Conservation (phyloP, 2,329 filamentous ascomycete species). For the Aspergillus ruber region DNA sequence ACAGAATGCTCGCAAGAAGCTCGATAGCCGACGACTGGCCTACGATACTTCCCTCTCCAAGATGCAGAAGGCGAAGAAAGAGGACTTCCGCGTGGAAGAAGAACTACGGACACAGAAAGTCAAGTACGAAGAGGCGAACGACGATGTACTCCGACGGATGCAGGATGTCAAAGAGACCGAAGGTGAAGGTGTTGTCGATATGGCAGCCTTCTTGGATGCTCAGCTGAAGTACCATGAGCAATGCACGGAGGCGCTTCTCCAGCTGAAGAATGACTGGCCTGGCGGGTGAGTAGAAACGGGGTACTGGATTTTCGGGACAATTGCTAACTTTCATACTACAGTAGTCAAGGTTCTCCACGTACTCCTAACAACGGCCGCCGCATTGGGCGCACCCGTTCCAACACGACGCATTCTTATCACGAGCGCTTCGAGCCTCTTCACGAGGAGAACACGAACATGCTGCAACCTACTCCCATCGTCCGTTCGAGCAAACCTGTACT, state of each 20-base stretch:
- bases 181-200: slow-evolving; percentile 70
- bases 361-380: slow-evolving; percentile 34
- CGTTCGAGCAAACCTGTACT: slow-evolving; percentile 39
- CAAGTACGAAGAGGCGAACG: slow-evolving; percentile 92
- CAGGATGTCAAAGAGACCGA: slow-evolving; percentile 93
- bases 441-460: slow-evolving; percentile 46
- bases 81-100: slow-evolving; percentile 89
- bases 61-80: slow-evolving; percentile 87
- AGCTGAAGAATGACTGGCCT: slow-evolving; percentile 64
- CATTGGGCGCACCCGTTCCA: slow-evolving; percentile 51
- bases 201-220: slow-evolving; percentile 76
- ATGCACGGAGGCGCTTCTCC: slow-evolving; percentile 73
- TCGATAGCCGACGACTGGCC: slow-evolving; percentile 79
- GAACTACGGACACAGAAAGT: slow-evolving; percentile 84
- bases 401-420: slow-evolving; percentile 57
- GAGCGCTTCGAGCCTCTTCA: slow-evolving; percentile 54
- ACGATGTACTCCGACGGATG: slow-evolving; percentile 89
- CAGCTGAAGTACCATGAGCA: slow-evolving; percentile 88
- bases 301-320: neutral
- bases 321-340: slow-evolving; percentile 8
- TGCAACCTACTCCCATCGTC: slow-evolving; percentile 49
- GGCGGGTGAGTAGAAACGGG: neutral
- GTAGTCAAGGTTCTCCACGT: slow-evolving; percentile 20
- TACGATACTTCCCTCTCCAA: slow-evolving; percentile 87
- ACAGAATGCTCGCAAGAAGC: slow-evolving; percentile 79